Evolutionary conservation across 306 rosid species (phyloP).

Genomic region (Prunus mume): DNA sequence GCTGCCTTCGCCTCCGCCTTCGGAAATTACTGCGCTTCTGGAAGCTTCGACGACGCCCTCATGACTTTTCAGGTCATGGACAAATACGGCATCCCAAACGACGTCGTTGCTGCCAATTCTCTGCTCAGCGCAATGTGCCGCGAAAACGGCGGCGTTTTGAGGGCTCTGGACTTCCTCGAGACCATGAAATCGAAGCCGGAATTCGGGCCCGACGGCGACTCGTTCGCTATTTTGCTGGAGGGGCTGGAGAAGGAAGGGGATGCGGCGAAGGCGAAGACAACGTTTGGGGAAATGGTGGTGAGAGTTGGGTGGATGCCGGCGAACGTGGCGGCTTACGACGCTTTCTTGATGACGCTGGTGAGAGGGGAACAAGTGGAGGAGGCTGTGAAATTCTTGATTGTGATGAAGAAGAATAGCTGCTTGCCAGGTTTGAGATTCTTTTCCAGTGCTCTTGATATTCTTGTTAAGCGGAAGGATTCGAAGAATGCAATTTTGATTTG

Average conservation of each 20-base stretch:
- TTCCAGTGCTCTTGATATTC: slow-evolving; percentile 48
- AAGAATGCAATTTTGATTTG: slow-evolving; percentile 48
- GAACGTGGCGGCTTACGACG: slow-evolving; percentile 49
- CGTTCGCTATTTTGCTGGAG: slow-evolving; percentile 57
- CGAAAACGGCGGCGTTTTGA: slow-evolving; percentile 36
- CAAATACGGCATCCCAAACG: slow-evolving; percentile 44
- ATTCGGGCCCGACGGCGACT: slow-evolving; percentile 47
- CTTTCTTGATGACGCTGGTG: slow-evolving; percentile 50
- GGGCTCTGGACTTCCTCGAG: slow-evolving; percentile 46
- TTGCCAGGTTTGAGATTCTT: slow-evolving; percentile 66
- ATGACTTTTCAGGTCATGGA: slow-evolving; percentile 71
- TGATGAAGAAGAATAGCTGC: slow-evolving; percentile 52
- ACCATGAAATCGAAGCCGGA: slow-evolving; percentile 30
- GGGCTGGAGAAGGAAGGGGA: slow-evolving; percentile 73
- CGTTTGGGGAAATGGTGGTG: slow-evolving; percentile 56
- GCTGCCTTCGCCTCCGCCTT: slow-evolving; percentile 54
- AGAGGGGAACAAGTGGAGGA: slow-evolving; percentile 36
- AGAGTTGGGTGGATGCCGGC: slow-evolving; percentile 45
- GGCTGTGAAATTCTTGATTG: slow-evolving; percentile 41
- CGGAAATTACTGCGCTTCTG: slow-evolving; percentile 53
- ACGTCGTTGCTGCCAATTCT: slow-evolving; percentile 55
- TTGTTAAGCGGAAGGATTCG: slow-evolving; percentile 41
- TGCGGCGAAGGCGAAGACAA: slow-evolving; percentile 35
- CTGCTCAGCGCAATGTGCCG: slow-evolving; percentile 58
- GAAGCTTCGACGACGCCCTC: slow-evolving; percentile 51